Evolutionary conservation across 1,139 yeast genomes (phyloP), one percentile per base, ranked within the genome.

Genomic region (Candida frijolesensis): DNA sequence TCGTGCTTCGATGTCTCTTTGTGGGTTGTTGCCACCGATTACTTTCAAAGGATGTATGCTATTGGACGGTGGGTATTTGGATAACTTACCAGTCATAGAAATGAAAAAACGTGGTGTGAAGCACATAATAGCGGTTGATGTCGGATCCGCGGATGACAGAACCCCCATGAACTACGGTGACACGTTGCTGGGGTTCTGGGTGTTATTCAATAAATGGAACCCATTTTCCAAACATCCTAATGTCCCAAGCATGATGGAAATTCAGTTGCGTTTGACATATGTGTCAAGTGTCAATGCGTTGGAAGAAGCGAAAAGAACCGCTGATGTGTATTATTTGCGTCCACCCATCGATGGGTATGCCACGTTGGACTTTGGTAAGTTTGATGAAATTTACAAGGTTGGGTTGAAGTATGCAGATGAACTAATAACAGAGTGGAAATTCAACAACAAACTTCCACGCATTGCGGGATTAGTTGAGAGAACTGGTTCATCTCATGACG

Each of bases 311-410:
- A 94, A 94, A 63, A 75, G 69, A 41, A 87, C 92, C 0, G 89
- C 91, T 0, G 97, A 96, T 0, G 95, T 94, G 12, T 76, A 88
- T n/a, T 94, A 94, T 63, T 72, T 91, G 60, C 79, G 99, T 42
- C 99, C 99, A 2, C 99, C 99, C 0, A 89, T 94, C 60, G 97
- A 92, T 60, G 80, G 83, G 55, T 92, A 85, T 64, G 97, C 95
- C 0, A 94, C 98, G 0, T 74, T 94, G 50, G 99, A 94, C 62
- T 94, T 94, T 69, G 92, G 86, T 14, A 90, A 89, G 64, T 94
- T 92, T 64, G 96, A 90, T 59, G 97, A 91, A 63, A 91, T 94
- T 45, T 88, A 86, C 59, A 76, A 82, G 32, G 91, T 89, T 12
- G 99, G 99, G 1, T 76, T 83, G 14, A 78, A 79, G 1, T 94